Base-by-base conservation (phyloP, 2,329 filamentous ascomycete genomes). In the Ophiostoma ips region DNA sequence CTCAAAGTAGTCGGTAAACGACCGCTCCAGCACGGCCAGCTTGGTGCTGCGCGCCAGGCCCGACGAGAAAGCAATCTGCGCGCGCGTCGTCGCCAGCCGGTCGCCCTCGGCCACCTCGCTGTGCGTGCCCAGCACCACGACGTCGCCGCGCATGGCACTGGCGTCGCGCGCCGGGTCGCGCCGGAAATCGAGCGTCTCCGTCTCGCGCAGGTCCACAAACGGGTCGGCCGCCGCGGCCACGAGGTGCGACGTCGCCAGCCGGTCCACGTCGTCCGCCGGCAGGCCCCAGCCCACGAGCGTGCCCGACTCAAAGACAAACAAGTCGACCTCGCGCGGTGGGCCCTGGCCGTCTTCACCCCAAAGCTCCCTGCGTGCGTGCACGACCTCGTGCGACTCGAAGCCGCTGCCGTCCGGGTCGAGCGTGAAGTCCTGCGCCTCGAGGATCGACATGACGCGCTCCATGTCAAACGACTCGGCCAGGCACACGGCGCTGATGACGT, bases 41-140 rank as follows among this genome's bases (percentile, higher is more conserved):
- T 96, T 96, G 6, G 92, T 95, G 59, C 84, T 92, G 49, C 92
- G 77, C 5, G 92, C 90, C 10, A 98, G 76, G 2, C 90, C 90
- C 1, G 88, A 95, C 0, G 90, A 95, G 65, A 96, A 96, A 40
- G 92, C 92, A 55, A 96, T 90, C 63, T 96, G 95, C 58, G 89
- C 88, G 13, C 95, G 74, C 2, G 90, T 85, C 1, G 71, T 77
- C 58, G 76, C 75, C 11, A 75, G 63, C 10, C 63, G 66, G 57
- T 71, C 68, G 41, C 68, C 68, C 18, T 67, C 64, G n/a, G 64
- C 59, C 10, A 64, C 61, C 38, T 76, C 72, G 35, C 68, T 64
- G 55, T 83, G 83, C 2, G 87, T 95, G 34, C 92, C 92, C 6
- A 98, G 70, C 4, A 94, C 79, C 41, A 98, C 92, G 9, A 89